Percentiles rank a stretch among this genome's conserved stretches.
Evolutionary conservation across 177 flowering plant species (phyloP).

Genomic region (Vitis hybrid): DNA sequence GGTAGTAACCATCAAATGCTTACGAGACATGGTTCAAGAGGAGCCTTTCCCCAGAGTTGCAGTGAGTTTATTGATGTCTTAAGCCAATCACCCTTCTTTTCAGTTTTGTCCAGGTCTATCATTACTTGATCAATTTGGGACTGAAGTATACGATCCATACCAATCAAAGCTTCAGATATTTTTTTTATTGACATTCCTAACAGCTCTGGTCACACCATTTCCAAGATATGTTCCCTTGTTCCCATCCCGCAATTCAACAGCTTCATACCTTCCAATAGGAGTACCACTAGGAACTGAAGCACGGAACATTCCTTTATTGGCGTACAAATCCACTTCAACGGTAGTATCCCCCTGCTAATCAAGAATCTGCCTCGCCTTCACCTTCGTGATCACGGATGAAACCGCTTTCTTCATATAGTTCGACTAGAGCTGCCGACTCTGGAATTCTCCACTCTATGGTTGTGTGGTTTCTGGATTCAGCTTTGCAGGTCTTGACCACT

Average conservation of each 20-base stretch:
- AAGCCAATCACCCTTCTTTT: constrained; percentile 66
- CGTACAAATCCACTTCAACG: constrained; percentile 84
- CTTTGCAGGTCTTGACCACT: constrained; percentile 82
- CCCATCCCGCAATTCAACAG: constrained; percentile 89
- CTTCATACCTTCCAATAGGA: constrained; percentile 85
- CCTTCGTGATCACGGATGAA: constrained; percentile 81
- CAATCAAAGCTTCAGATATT: constrained; percentile 83
- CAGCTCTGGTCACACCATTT: constrained; percentile 79
- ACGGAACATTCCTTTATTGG: constrained; percentile 90
- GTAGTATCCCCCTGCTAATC: constrained; percentile 95
- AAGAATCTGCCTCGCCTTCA: constrained; percentile 88
- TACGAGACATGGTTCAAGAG: too few species aligned
- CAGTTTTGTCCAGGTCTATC: constrained; percentile 92
- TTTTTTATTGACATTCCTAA: constrained; percentile 79
- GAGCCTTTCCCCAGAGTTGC: too few species aligned
- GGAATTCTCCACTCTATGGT: constrained; percentile 92
- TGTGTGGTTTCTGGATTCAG: constrained; percentile 74
- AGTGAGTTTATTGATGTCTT: too few species aligned
- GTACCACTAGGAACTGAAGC: constrained; percentile 86
- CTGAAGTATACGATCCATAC: constrained; percentile 94
- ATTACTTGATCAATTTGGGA: constrained; percentile 91
- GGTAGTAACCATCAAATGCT: too few species aligned
- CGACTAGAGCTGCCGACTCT: constrained; percentile 57
- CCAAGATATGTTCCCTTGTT: constrained; percentile 91
- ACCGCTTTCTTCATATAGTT: constrained; percentile 91